Evolutionary conservation across 495 filamentous ascomycete genomes (phyloP).

Genomic region (Penicillium pulvis): DNA sequence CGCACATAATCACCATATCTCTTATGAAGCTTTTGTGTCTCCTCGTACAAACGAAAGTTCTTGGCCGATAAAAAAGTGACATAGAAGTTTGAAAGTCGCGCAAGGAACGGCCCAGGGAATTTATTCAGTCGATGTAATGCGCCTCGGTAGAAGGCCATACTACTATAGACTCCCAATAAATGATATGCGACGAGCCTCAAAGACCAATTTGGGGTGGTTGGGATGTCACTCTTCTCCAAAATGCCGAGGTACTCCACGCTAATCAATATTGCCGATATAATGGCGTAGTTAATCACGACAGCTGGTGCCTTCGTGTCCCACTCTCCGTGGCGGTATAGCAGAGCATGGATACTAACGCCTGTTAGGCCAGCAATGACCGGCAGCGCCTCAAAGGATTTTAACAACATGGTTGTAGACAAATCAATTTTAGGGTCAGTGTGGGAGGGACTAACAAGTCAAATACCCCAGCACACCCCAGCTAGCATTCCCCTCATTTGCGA

Average conservation of each 20-base stretch:
- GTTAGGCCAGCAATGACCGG: not conserved
- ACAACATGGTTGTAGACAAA: not conserved
- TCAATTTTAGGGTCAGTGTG: not conserved
- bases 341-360: not conserved
- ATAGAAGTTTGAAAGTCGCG: slow-evolving; percentile 36
- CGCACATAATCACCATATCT: slow-evolving; percentile 49
- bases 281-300: not conserved
- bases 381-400: not conserved
- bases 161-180: slow-evolving; percentile 14
- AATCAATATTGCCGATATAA: not conserved
- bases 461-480: not conserved
- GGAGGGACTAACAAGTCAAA: not conserved
- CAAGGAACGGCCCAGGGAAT: slow-evolving; percentile 44
- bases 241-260: not conserved
- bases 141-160: slow-evolving; percentile 38
- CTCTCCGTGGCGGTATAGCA: slow-evolving; percentile 11
- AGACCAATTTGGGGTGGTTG: not conserved
- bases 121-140: slow-evolving; percentile 34
- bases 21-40: slow-evolving; percentile 40
- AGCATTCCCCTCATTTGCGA: not conserved
- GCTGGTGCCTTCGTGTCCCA: slow-evolving; percentile 2
- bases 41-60: slow-evolving; percentile 32
- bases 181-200: not conserved
- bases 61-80: slow-evolving; percentile 16
- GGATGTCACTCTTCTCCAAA: not conserved